Evolutionary conservation across 2,329 filamentous ascomycete genomes (phyloP).

Genomic region (Fusarium sp.): DNA sequence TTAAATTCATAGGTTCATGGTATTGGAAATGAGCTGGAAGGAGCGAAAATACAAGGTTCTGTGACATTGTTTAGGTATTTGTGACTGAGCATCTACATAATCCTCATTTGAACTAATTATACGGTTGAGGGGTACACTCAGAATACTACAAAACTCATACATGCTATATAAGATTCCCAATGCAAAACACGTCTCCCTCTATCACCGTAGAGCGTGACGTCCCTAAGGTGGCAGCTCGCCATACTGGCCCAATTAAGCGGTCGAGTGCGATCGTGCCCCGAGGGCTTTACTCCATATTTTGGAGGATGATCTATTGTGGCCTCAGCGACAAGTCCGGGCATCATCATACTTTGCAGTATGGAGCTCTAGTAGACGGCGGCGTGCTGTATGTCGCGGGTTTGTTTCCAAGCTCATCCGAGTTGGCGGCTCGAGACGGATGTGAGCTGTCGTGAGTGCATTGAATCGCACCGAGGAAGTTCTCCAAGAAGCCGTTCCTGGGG

Average conservation of each 20-base stretch:
- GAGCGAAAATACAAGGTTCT: not conserved
- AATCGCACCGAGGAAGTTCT: not conserved
- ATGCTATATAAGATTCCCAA: not conserved
- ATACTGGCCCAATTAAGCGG: not conserved
- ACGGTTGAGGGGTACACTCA: not conserved
- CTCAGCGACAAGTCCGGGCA: not conserved
- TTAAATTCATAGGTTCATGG: not conserved
- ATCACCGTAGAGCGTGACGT: not conserved
- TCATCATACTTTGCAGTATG: not conserved
- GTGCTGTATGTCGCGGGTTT: not conserved
- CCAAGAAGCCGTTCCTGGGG: not conserved
- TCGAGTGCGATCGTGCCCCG: not conserved
- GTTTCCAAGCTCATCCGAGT: not conserved
- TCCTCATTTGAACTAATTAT: not conserved
- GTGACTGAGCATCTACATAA: not conserved
- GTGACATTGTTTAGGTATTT: not conserved
- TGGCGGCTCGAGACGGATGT: not conserved
- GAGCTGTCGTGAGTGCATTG: not conserved
- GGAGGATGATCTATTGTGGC: not conserved
- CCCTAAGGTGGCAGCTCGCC: not conserved
- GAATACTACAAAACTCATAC: not conserved
- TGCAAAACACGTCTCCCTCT: not conserved
- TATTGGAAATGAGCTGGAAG: not conserved
- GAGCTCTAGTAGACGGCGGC: not conserved
- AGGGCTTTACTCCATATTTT: not conserved